Conservation (phyloP, 495 filamentous ascomycete genomes). For the Venustampulla echinocandica region DNA sequence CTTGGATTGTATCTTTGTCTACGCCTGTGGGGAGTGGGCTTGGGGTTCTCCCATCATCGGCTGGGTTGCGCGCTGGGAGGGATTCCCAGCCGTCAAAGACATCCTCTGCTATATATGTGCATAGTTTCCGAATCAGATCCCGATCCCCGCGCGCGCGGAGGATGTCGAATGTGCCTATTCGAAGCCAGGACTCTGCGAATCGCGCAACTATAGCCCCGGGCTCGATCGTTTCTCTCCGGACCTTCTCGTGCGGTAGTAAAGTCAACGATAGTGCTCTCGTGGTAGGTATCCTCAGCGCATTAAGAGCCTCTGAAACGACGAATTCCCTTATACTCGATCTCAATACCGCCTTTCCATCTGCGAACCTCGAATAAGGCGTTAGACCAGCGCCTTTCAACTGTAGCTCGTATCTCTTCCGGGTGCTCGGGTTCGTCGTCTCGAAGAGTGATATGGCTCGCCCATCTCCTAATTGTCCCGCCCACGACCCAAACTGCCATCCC, state of each 20-base stretch:
- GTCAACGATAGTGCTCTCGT: conserved; percentile 81
- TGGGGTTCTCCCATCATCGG: conserved; percentile 33
- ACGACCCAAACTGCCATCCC: conserved; percentile 76
- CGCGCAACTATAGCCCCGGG: conserved; percentile 87
- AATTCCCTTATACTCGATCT: conserved; percentile 89
- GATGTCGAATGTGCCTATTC: conserved; percentile 92
- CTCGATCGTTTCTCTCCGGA: conserved; percentile 74
- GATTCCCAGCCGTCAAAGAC: conserved; percentile 78
- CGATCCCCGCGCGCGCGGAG: conserved; percentile 74
- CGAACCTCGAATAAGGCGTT: conserved; percentile 93
- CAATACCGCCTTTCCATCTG: conserved; percentile 93
- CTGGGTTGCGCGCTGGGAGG: conserved; percentile 50
- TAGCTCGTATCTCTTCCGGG: conserved; percentile 69
- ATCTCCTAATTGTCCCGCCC: conserved; percentile 95
- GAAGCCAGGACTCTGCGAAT: conserved; percentile 85
- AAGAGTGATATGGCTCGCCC: conserved; percentile 91
- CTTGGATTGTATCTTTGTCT: conserved; percentile 49
- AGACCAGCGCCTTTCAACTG: conserved; percentile 89
- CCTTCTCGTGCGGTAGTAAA: conserved; percentile 59
- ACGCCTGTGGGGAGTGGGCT: conserved; percentile 40
- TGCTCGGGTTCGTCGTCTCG: conserved; percentile 71
- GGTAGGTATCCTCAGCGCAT: conserved; percentile 75
- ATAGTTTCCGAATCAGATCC: conserved; percentile 57
- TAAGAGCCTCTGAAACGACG: conserved; percentile 76
- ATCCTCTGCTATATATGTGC: conserved; percentile 75